These are phyloP conservation scores for Bacidia rubella DNA, from an alignment of 495 filamentous ascomycete genomes.

Conservation along the genomic window DNA sequence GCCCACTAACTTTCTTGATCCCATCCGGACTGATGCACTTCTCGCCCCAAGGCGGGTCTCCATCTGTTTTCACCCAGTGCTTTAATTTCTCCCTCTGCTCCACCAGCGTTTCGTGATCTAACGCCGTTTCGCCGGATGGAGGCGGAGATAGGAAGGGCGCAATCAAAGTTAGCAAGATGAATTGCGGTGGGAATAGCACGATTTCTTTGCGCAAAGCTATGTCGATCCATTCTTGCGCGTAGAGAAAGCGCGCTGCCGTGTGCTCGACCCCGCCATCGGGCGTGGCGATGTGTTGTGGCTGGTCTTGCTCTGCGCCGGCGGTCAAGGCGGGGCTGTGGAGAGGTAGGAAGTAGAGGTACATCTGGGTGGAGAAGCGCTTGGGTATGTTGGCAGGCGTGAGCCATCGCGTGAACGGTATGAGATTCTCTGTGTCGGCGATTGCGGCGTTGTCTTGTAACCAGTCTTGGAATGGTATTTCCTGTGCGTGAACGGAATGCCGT, in stretches of 20 bases:
- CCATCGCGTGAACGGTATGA: constrained; percentile 86
- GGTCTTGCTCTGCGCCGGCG: constrained; percentile 8
- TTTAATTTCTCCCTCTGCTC: constrained; percentile 42
- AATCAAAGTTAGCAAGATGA: constrained; percentile 58
- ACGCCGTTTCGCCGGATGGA: constrained; percentile 12
- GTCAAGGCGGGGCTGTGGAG: constrained; percentile 25
- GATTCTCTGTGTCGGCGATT: constrained; percentile 48
- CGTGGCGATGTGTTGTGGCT: constrained; percentile 43
- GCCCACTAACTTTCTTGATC: constrained; percentile 34
- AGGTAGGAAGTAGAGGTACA: constrained; percentile 94
- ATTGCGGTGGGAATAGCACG: constrained; percentile 83
- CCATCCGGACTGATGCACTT: constrained; percentile 64
- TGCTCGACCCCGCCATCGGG: constrained; percentile 78
- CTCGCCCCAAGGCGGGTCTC: constrained; percentile 54
- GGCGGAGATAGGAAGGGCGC: constrained; percentile 44
- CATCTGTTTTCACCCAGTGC: constrained; percentile 41
- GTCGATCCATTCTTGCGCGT: constrained; percentile 52
- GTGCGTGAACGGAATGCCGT: constrained; percentile 51
- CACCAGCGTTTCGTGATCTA: constrained; percentile 32
- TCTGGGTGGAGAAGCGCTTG: constrained; percentile 78
- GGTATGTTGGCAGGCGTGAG: constrained; percentile 61
- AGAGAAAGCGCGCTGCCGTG: constrained; percentile 64
- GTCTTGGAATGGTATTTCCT: constrained; percentile 44
- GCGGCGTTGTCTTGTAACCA: constrained; percentile 54
- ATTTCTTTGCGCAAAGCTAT: constrained; percentile 49